Conservation (phyloP, 2,329 filamentous ascomycete genomes). For the Blastomyces parvus region DNA sequence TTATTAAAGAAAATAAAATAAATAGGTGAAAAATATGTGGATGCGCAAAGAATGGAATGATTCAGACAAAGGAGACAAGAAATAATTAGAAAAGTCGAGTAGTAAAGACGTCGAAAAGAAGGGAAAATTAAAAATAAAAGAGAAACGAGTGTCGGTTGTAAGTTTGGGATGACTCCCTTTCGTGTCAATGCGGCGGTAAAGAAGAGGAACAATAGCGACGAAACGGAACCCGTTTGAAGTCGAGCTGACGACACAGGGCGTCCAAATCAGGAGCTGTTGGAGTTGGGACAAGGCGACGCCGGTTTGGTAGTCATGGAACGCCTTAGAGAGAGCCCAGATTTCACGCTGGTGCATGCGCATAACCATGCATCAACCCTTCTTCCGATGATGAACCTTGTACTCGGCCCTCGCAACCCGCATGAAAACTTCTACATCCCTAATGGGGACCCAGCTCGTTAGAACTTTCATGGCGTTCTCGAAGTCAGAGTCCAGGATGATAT, state of each 20-base stretch:
- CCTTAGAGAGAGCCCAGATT: not conserved
- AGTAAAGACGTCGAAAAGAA: not conserved
- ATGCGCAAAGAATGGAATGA: not conserved
- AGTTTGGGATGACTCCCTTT: not conserved
- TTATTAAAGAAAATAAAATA: not conserved
- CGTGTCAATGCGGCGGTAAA: not conserved
- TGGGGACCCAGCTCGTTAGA: constrained; percentile 83
- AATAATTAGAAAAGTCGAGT: not conserved
- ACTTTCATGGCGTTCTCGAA: constrained; percentile 99
- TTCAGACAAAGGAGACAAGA: not conserved
- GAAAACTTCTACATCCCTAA: constrained; percentile 86
- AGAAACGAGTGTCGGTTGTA: not conserved
- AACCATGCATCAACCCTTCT: constrained; percentile 20
- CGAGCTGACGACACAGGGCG: not conserved
- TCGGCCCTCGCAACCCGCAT: constrained; percentile 85
- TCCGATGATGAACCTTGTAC: constrained; percentile 60
- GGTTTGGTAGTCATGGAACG: not conserved
- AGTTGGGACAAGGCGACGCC: not conserved
- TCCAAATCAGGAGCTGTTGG: not conserved
- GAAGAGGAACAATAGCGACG: not conserved
- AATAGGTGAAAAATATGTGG: not conserved
- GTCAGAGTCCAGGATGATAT: constrained; percentile 82
- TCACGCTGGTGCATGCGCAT: not conserved
- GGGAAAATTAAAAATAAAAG: not conserved
- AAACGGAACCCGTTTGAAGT: not conserved